phyloP scores from a whole-genome alignment of 1,284 basidiomycete species.

The Cutaneotrichosporon cavernicola region DNA sequence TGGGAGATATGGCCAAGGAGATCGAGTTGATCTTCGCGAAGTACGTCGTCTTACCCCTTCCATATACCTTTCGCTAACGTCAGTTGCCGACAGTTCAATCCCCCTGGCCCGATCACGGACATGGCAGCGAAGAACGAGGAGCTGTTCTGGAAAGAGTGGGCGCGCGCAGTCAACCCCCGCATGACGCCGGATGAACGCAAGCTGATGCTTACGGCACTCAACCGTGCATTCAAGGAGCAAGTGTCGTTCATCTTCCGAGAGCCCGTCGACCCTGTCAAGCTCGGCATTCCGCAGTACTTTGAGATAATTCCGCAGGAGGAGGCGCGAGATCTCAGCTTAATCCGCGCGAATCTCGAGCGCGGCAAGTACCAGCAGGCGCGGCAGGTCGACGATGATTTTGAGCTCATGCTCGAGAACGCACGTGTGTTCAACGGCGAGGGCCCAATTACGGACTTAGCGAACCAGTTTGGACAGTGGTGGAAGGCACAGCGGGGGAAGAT shows the following conservation, averaged over 20 bases:
- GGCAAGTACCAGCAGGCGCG: constrained; percentile 33
- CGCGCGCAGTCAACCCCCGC: constrained; percentile 69
- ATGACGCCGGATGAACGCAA: constrained; percentile 79
- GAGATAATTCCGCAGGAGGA: constrained; percentile 58
- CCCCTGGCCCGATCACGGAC: constrained; percentile 64
- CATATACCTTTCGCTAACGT: constrained; percentile 4
- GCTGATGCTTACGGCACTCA: constrained; percentile 70
- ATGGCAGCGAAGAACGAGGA: constrained; percentile 71
- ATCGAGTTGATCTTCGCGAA: constrained; percentile 83
- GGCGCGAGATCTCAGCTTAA: constrained; percentile 80
- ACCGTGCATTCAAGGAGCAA: constrained; percentile 67
- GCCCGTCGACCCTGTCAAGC: constrained; percentile 56
- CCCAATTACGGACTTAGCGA: constrained; percentile 37
- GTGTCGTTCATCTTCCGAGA: constrained; percentile 77
- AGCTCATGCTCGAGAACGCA: constrained; percentile 51
- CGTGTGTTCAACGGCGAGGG: constrained; percentile 49
- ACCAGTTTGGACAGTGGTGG: constrained; percentile 45
- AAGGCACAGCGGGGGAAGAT: constrained; percentile 40
- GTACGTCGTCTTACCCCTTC: constrained; percentile 43
- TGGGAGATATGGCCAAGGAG: constrained; percentile 80
- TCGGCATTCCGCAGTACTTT: constrained; percentile 48
- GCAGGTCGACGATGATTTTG: constrained; percentile 49
- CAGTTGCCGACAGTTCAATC: constrained; percentile 79
- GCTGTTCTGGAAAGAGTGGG: constrained; percentile 82
- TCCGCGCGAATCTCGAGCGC: constrained; percentile 73